Evolutionary conservation across 768 basidiomycete species (phyloP).

Genomic region (Vishniacozyma victoriae): DNA sequence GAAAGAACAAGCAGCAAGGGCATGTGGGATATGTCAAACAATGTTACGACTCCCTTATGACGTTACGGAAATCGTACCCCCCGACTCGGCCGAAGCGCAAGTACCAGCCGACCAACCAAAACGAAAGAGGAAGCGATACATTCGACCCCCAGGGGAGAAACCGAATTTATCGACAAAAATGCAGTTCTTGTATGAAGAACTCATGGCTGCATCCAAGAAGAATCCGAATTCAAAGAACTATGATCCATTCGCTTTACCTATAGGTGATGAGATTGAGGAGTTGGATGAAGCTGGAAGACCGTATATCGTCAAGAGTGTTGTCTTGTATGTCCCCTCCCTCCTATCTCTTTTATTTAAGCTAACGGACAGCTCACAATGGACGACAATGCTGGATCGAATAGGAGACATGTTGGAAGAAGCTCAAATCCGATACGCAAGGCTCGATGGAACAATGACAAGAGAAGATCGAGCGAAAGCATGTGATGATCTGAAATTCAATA

Average conservation of each 20-base stretch:
- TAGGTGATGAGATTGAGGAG: slow-evolving; percentile 64
- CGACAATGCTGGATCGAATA: slow-evolving; percentile 63
- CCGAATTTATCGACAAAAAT: slow-evolving; percentile 72
- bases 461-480: slow-evolving; percentile 87
- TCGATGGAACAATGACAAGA: slow-evolving; percentile 97
- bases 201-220: slow-evolving; percentile 69
- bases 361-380: slow-evolving; percentile 76
- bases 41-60: slow-evolving; percentile 61
- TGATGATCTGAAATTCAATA: slow-evolving; percentile 86
- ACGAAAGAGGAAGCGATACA: slow-evolving; percentile 27
- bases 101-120: slow-evolving; percentile 11
- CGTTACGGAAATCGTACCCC: slow-evolving; percentile 73
- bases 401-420: slow-evolving; percentile 81
- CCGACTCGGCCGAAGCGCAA: slow-evolving; percentile 54
- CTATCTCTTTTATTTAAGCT: not conserved
- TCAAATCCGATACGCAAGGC: slow-evolving; percentile 77
- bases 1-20: slow-evolving; percentile 53
- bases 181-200: slow-evolving; percentile 70
- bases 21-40: slow-evolving; percentile 73
- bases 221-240: slow-evolving; percentile 88
- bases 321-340: slow-evolving; percentile 64
- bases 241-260: slow-evolving; percentile 56
- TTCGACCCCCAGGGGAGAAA: slow-evolving; percentile 31
- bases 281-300: slow-evolving; percentile 67
- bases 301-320: slow-evolving; percentile 79